phyloP scores from a whole-genome alignment of 2,329 filamentous ascomycete species.

The Colletotrichum incanum region DNA sequence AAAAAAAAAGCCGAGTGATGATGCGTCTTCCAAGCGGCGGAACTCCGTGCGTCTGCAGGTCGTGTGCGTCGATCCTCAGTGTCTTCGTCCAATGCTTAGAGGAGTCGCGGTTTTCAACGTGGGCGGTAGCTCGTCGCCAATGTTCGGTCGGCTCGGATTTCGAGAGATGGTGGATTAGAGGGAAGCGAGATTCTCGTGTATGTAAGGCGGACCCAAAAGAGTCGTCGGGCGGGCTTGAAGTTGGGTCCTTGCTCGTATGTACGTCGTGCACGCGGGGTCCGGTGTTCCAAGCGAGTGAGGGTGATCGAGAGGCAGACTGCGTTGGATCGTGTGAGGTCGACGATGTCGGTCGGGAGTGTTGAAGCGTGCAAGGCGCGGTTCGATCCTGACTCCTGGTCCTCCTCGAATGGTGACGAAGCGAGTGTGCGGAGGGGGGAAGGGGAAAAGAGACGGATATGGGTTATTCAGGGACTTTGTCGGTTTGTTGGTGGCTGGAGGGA shows the following conservation, averaged over 20 bases:
- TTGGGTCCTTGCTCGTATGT: constrained; percentile 13
- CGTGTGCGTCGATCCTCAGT: background rate
- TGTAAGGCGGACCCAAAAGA: constrained; percentile 5
- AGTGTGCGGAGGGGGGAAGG: constrained; percentile 13
- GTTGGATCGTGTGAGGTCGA: background rate
- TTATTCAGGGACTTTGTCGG: constrained; percentile 9
- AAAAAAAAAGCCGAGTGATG: constrained; percentile 13
- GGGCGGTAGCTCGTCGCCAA: constrained; percentile 19
- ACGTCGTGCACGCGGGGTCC: background rate
- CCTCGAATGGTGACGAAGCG: constrained; percentile 32
- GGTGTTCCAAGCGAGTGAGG: background rate
- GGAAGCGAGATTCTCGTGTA: constrained; percentile 38
- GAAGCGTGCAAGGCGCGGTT: background rate
- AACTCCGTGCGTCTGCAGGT: constrained; percentile 11
- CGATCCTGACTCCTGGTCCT: constrained; percentile 16
- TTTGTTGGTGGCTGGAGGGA: constrained; percentile 13
- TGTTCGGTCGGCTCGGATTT: constrained; percentile 18
- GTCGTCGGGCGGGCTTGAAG: background rate
- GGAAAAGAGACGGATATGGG: background rate
- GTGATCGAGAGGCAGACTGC: background rate
- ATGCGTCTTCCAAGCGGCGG: constrained; percentile 1
- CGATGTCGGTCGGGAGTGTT: constrained; percentile 9
- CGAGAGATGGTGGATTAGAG: constrained; percentile 6
- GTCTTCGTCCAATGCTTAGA: background rate
- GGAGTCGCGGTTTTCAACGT: background rate